Evolutionary conservation across 2,329 filamentous ascomycete species (phyloP), one percentile per base, ranked within the genome.

Genomic region (Tolypocladium tundrense): DNA sequence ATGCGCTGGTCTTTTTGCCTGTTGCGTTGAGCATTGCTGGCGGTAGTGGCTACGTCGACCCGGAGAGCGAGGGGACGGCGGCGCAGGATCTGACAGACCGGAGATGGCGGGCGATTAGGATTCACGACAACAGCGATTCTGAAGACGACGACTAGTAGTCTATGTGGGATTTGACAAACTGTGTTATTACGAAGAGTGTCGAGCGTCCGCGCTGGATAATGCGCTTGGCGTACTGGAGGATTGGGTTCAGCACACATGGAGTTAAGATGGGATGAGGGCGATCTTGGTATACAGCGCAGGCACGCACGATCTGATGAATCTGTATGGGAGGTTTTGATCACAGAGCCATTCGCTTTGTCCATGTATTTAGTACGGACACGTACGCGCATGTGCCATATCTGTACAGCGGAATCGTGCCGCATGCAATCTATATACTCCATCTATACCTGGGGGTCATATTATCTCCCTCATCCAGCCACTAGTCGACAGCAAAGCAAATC

Each of bases 1-100:
- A 99, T 71, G 91, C 94, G 0, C 78, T 99, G 53, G 82, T 99
- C 9, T 96, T 97, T 71, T 76, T 99, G 65, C 94, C 94, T 0
- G 94, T 97, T 1, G 88, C 89, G 2, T 78, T 99, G 63, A 95
- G 90, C 68, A 78, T 97, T 54, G 80, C 89, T 55, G 94, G 94
- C 21, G 94, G 94, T 1, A 83, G 87, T 64, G 92, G 93, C 3
- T 97, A 96, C 68, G 80, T 91, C 42, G 91, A 97, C 67, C 87
- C 89, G 0, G 91, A 96, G 68, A 87, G 85, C 56, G 90, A 95
- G 66, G 91, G 92, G 2, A 91, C 93, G 0, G 77, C 97, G 27
- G 91, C 95, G 68, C 91, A 96, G 67, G 93, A 97, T 68, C 75
- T 99, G 60, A 88, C 90, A 1, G 88, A 84, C 59, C 80, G 91